Base-by-base conservation (phyloP, 2,329 filamentous ascomycete genomes). In the Hysterium pulicare region DNA sequence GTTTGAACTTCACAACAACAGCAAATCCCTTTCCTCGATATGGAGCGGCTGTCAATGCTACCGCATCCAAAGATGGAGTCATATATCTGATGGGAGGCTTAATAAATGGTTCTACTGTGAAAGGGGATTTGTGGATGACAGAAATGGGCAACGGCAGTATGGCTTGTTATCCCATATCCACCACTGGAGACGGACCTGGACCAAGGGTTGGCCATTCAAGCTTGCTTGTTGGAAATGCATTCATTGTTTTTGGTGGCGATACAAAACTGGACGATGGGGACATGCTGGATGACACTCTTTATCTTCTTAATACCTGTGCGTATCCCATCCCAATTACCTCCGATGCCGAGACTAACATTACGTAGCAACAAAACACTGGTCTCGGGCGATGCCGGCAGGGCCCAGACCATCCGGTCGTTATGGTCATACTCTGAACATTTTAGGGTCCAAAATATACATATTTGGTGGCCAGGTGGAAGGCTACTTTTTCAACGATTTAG, bases 391-490 rank as follows among this genome's bases (percentile, higher is more conserved):
- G 34, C 93, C 94, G 5, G 84, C 89, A 10, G 90, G 90, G 2
- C 81, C 86, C 28, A 80, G 90, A 45, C 93, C 93, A 2, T 82
- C 89, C 5, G 93, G 93, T 37, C 85, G 93, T 53, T 98, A 98
- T 57, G 93, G 94, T 5, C 93, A 98, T 66, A 95, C 93, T 0
- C 70, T 98, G 48, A 98, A 97, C 62, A 97, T 98, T 31, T 72
- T 98, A 2, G 91, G 91, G 20, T 97, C 93, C 46, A 97, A 94
- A 64, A 91, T 98, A 33, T 98, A 89, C 70, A 87, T 98, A 22
- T 98, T 98, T 63, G 93, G 93, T 62, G 93, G 93, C 38, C 93
- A 98, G 61, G 91, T 97, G 1, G 93, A 98, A 64, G 93, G 91
- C 4, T 90, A 85, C 62, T 98, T 98, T 62, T 97, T 98, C 82